Evolutionary conservation across 2,329 filamentous ascomycete genomes (phyloP).

Genomic region (Knufia petricola): DNA sequence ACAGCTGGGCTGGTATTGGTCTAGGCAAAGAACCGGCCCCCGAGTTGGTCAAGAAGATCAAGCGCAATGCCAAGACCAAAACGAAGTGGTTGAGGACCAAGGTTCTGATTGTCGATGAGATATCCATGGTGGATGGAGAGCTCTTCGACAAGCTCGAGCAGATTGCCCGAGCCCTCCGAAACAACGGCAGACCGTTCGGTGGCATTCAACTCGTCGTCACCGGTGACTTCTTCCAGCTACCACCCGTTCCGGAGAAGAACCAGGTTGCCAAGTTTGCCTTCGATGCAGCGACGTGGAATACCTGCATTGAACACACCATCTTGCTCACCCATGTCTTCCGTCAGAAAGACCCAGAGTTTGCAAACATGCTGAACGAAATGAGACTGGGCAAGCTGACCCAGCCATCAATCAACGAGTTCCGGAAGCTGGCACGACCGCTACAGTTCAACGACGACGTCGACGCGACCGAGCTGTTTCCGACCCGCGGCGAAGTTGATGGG

Average conservation of each 20-base stretch:
- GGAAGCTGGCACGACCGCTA: constrained; percentile 59
- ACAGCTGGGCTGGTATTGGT: constrained; percentile 93
- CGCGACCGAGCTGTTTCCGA: constrained; percentile 89
- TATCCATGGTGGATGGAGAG: constrained; percentile 97
- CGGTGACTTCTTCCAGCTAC: constrained; percentile 94
- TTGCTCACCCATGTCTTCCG: constrained; percentile 92
- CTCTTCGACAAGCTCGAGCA: constrained; percentile 92
- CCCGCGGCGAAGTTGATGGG: constrained; percentile 75
- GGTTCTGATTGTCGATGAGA: constrained; percentile 81
- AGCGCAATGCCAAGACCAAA: constrained; percentile 76
- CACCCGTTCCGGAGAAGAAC: constrained; percentile 74
- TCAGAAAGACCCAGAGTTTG: constrained; percentile 84
- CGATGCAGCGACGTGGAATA: constrained; percentile 82
- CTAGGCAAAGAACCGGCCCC: constrained; percentile 80
- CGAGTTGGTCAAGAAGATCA: constrained; percentile 80
- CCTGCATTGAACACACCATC: constrained; percentile 90
- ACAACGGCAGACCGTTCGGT: constrained; percentile 86
- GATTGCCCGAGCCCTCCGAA: constrained; percentile 74
- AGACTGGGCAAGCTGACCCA: constrained; percentile 71
- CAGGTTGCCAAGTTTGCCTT: constrained; percentile 81
- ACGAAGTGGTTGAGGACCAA: constrained; percentile 83
- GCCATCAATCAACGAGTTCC: constrained; percentile 69
- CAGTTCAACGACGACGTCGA: constrained; percentile 64
- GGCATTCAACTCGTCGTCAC: constrained; percentile 94
- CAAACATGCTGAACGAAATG: constrained; percentile 96